phyloP scores from a whole-genome alignment of 805 yeast species.

The Candida morakotiae region DNA sequence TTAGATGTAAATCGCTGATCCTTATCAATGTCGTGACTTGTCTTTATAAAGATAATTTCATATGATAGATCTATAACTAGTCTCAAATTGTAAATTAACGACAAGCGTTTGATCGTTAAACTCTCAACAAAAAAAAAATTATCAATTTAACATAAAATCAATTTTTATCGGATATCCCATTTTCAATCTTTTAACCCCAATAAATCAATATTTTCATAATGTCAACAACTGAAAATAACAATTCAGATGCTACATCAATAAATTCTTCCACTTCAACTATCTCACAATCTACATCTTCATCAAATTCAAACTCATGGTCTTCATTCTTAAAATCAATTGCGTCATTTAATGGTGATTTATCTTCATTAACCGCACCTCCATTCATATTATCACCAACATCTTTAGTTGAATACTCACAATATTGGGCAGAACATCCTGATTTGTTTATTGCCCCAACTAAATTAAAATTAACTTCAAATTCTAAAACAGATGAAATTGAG shows the following conservation, averaged over 20 bases:
- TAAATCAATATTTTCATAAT: too few species aligned
- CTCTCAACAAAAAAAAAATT: too few species aligned
- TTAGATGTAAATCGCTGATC: too few species aligned
- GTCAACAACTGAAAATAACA: not conserved
- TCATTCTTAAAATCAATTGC: constrained; percentile 87
- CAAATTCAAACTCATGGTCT: constrained; percentile 64
- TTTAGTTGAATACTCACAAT: constrained; percentile 85
- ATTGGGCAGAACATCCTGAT: constrained; percentile 93
- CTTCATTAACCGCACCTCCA: constrained; percentile 95
- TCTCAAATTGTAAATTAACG: too few species aligned
- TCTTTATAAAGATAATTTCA: too few species aligned
- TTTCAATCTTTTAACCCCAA: too few species aligned
- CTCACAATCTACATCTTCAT: constrained; percentile 2
- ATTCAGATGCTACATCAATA: constrained; percentile 10
- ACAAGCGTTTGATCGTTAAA: too few species aligned
- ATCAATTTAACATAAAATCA: too few species aligned
- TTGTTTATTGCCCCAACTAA: constrained; percentile 70
- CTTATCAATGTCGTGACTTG: too few species aligned
- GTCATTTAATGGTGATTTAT: constrained; percentile 88
- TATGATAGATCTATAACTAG: too few species aligned
- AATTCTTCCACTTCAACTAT: constrained; percentile 13
- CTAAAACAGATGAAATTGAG: constrained; percentile 26
- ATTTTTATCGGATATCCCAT: too few species aligned
- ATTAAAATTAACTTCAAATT: constrained; percentile 38
- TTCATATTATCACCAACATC: constrained; percentile 91